A percentile compares a stretch with the other conserved stretches of the same genome.
Conservation (phyloP, 768 basidiomycete genomes). For the Hortiboletus flavorubellus region DNA sequence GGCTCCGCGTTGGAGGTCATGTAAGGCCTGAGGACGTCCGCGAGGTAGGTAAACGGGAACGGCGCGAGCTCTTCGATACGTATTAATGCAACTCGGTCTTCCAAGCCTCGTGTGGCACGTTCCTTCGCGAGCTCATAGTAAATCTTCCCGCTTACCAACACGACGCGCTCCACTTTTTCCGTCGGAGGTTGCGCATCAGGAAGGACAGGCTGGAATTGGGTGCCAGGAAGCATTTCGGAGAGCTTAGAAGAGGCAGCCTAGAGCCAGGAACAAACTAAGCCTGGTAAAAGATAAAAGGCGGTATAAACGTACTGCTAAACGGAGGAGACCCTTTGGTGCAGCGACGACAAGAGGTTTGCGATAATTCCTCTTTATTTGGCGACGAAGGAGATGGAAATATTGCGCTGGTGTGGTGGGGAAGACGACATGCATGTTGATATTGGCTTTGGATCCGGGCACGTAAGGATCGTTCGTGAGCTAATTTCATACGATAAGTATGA, state of each 20-base stretch:
- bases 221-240: slow-evolving; percentile 55
- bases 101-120: slow-evolving; percentile 47
- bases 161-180: slow-evolving; percentile 53
- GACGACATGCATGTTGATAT: slow-evolving; percentile 81
- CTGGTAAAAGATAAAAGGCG: neutral
- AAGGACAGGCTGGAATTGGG: slow-evolving; percentile 66
- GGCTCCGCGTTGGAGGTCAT: slow-evolving; percentile 35
- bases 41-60: slow-evolving; percentile 70
- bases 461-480: slow-evolving; percentile 79
- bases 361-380: slow-evolving; percentile 82
- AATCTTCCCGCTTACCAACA: slow-evolving; percentile 77
- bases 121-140: slow-evolving; percentile 85
- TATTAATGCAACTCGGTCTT: slow-evolving; percentile 58
- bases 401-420: slow-evolving; percentile 90
- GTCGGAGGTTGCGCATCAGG: slow-evolving; percentile 40
- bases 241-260: slow-evolving; percentile 75
- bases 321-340: slow-evolving; percentile 78
- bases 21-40: slow-evolving; percentile 46
- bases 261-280: neutral
- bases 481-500: neutral
- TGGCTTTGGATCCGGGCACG: slow-evolving; percentile 26
- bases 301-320: slow-evolving; percentile 57
- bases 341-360: slow-evolving; percentile 84
- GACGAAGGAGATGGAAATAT: slow-evolving; percentile 88
- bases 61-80: slow-evolving; percentile 86